Conservation (phyloP, 75 land plant genomes). For the Picea sitchensis region DNA sequence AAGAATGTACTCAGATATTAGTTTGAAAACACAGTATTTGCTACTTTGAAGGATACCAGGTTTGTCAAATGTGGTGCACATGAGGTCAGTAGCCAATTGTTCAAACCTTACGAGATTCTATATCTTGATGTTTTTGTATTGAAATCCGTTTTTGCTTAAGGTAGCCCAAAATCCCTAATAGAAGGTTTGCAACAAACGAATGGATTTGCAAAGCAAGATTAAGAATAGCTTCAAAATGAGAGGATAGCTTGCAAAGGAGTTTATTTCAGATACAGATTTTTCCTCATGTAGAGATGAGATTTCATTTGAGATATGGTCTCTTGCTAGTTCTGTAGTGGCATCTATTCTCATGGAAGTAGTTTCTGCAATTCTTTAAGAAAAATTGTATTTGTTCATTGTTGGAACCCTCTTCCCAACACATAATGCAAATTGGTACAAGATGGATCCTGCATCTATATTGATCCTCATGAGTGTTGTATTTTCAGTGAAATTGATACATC, state of each 20-base stretch:
- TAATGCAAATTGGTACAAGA: no score
- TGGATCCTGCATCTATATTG: no score
- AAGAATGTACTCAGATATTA: slow-evolving; percentile 67
- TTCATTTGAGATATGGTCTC: slow-evolving; percentile 59
- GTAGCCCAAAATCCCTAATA: slow-evolving; percentile 66
- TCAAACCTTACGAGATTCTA: slow-evolving; percentile 55
- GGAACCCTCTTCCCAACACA: no score
- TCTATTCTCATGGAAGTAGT: slow-evolving; percentile 58
- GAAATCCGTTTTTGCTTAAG: slow-evolving; percentile 64
- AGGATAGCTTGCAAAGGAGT: slow-evolving; percentile 64
- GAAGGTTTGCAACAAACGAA: slow-evolving; percentile 58
- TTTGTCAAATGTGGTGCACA: slow-evolving; percentile 58
- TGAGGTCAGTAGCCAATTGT: slow-evolving; percentile 32
- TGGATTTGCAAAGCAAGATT: slow-evolving; percentile 86
- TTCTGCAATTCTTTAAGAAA: slow-evolving; percentile 75
- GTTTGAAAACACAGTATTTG: slow-evolving; percentile 38
- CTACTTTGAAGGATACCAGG: slow-evolving; percentile 61
- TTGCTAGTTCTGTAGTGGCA: slow-evolving; percentile 69
- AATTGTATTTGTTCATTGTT: slow-evolving; percentile 56
- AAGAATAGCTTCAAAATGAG: slow-evolving; percentile 62
- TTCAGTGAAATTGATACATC: no score
- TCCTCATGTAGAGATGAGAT: slow-evolving; percentile 30
- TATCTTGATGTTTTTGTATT: slow-evolving; percentile 73
- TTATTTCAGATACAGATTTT: slow-evolving; percentile 17
- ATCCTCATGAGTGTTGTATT: no score